Percentiles rank a stretch among this genome's conserved stretches.
These are phyloP conservation scores for Neurospora sp. DNA, from an alignment of 495 filamentous ascomycete species.

Conservation along the genomic window DNA sequence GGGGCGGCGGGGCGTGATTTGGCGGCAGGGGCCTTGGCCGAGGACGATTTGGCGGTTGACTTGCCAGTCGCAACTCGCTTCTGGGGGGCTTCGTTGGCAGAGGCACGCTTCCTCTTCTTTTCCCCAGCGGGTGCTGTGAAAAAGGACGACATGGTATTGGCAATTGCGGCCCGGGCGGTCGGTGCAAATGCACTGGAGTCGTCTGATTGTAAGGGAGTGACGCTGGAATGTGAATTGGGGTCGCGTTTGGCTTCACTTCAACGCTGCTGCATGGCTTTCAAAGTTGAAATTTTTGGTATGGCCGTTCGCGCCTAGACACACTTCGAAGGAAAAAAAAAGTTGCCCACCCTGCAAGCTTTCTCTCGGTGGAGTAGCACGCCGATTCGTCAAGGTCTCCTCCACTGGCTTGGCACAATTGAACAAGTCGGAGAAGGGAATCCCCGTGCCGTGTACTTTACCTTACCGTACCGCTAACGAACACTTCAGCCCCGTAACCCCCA, in stretches of 20 bases:
- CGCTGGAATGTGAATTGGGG: not conserved
- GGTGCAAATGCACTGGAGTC: not conserved
- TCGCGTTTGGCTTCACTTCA: not conserved
- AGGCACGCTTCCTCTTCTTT: slow-evolving; percentile 65
- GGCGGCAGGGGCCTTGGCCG: slow-evolving; percentile 29
- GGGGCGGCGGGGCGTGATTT: slow-evolving; percentile 34
- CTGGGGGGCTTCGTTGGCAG: slow-evolving; percentile 31
- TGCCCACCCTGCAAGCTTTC: slow-evolving; percentile 3
- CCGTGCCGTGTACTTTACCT: not conserved
- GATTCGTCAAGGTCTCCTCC: slow-evolving; percentile 5
- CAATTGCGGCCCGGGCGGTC: slow-evolving; percentile 9
- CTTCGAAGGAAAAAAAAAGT: slow-evolving; percentile 6
- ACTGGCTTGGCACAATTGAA: not conserved
- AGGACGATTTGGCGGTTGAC: slow-evolving; percentile 25
- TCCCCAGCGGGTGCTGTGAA: slow-evolving; percentile 69
- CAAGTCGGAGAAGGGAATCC: slow-evolving; percentile 3
- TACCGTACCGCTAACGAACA: not conserved
- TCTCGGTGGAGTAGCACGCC: slow-evolving; percentile 16
- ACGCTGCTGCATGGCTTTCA: not conserved
- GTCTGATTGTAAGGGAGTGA: not conserved
- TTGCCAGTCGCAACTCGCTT: slow-evolving; percentile 34
- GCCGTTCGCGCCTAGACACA: not conserved
- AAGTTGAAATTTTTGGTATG: not conserved
- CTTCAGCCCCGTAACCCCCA: not conserved
- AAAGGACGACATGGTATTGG: slow-evolving; percentile 64